Conservation (phyloP, 305 asterid genomes). For the Fraxinus greggii region DNA sequence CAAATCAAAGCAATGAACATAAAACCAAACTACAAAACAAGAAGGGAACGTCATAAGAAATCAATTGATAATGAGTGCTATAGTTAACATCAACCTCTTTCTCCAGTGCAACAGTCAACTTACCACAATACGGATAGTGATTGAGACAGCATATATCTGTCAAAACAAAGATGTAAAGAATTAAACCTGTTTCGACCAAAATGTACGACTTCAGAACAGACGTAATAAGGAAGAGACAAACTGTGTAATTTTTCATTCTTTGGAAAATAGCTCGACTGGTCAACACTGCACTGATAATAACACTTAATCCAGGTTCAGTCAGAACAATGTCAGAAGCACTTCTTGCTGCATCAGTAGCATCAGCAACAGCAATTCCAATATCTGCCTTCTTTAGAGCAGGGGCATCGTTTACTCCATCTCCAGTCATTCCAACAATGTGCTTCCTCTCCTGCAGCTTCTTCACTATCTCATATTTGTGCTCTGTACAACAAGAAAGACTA, state of each 20-base stretch:
- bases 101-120: slow-evolving; percentile 23
- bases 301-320: slow-evolving; percentile 57
- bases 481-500: neutral
- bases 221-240: slow-evolving; percentile 24
- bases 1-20: slow-evolving; percentile 85
- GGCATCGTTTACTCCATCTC: slow-evolving; percentile 64
- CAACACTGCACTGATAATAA: slow-evolving; percentile 54
- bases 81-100: neutral
- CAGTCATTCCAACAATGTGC: slow-evolving; percentile 68
- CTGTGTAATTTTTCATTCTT: slow-evolving; percentile 68
- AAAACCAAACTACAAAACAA: slow-evolving; percentile 71
- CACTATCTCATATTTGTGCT: slow-evolving; percentile 57
- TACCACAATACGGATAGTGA: slow-evolving; percentile 95
- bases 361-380: slow-evolving; percentile 57
- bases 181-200: neutral
- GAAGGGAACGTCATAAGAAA: neutral
- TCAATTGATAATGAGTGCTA: slow-evolving; percentile 10
- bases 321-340: slow-evolving; percentile 60
- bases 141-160: slow-evolving; percentile 94
- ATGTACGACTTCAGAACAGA: neutral
- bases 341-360: slow-evolving; percentile 63
- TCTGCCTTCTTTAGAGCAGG: slow-evolving; percentile 74
- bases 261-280: slow-evolving; percentile 61
- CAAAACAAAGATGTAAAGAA: neutral
- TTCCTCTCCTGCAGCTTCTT: slow-evolving; percentile 57